Conservation (phyloP, 208 protist species). For the Porcisia deanei region DNA sequence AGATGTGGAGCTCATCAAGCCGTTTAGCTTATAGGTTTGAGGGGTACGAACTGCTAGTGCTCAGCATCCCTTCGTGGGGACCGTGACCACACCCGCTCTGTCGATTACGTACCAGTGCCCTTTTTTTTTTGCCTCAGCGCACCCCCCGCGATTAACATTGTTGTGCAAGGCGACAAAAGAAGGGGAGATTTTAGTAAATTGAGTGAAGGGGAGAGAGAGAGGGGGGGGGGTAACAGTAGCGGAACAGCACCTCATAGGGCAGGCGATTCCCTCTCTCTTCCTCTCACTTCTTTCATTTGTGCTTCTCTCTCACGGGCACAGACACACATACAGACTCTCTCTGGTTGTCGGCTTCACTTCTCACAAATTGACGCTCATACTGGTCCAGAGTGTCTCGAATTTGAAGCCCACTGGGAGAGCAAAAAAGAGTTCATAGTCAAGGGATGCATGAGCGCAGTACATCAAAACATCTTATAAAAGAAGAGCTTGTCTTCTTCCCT, state of each 20-base stretch:
- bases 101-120: background rate
- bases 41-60: background rate
- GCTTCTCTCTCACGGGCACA: conserved; percentile 16
- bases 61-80: background rate
- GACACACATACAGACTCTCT: background rate
- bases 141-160: background rate
- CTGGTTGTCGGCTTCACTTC: background rate
- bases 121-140: background rate
- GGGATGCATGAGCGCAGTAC: background rate
- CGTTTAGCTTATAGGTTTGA: background rate
- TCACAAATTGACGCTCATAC: background rate
- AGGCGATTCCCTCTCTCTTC: background rate
- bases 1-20: background rate
- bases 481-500: too few species aligned
- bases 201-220: too few species aligned
- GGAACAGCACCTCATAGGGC: background rate
- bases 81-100: background rate
- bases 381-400: background rate
- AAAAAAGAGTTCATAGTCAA: background rate
- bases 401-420: background rate
- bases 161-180: background rate
- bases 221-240: background rate
- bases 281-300: conserved; percentile 3
- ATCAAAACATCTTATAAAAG: background rate
- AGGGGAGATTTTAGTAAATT: background rate